Base-by-base conservation (phyloP, 2,329 filamentous ascomycete species). In the Orbilia javanica region DNA sequence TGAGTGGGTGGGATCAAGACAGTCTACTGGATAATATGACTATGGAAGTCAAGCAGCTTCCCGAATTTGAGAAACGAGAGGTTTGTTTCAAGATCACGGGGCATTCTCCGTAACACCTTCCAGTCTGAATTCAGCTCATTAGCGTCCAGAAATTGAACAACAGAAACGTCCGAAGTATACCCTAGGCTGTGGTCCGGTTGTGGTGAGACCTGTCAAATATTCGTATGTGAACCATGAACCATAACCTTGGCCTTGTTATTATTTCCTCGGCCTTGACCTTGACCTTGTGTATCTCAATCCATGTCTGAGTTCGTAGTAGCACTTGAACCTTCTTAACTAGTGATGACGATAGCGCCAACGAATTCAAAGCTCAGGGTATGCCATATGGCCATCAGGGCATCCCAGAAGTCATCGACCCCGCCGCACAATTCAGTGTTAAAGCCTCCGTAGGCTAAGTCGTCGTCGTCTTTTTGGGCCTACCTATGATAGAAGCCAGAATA, bases 191-290 rank as follows among this genome's bases (percentile, higher is more conserved):
- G 57, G 72, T 60, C 55, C 66, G 62, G 73, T 69, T 62, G 57
- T 65, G 64, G 73, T 77, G 65, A 77, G 73, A 77, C 73, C 66
- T 77, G 73, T 77, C 73, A 77, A 69, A 70, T 65, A 31, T 65
- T 55, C 36, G 10, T 13, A 46, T 15, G 34, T 8, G 13, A 52
- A 48, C 20, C 65, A 65, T 69, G 36, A 57, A 55, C 64, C 65
- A 57, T 70, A 34, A 60, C 64, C 55, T 69, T 64, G 63, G 29
- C 50, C 62, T 55, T 60, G 22, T 60, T 57, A n/a, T 13, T 60
- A n/a, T 46, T 48, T 22, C 65, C 34, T 46, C 65, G 34, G 31
- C 65, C 65, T 42, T 55, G 50, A 60, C 50, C 65, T 46, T 69
- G 65, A 20, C 6, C 20, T 53, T 67, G 34, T 60, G 48, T 50